These are phyloP conservation scores for Aristolochia fimbriata DNA, from an alignment of 164 flowering plant genomes.

Conservation along the genomic window DNA sequence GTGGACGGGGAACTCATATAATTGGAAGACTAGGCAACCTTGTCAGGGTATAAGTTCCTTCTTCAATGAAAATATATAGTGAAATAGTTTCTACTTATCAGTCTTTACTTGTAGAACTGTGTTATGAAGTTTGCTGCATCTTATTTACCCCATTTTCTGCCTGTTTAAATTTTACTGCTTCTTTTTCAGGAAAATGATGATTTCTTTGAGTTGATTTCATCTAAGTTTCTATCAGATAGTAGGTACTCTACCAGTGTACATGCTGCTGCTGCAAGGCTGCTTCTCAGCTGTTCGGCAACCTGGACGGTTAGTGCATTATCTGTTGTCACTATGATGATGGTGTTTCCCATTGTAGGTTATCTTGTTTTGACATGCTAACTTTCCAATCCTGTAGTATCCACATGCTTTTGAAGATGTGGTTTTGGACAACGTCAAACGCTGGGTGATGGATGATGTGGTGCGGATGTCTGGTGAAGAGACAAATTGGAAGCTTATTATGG, in stretches of 20 bases:
- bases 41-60: constrained; percentile 39
- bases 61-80: too few species aligned
- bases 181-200: constrained; percentile 88
- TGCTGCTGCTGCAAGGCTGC: constrained; percentile 81
- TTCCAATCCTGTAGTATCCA: constrained; percentile 55
- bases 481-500: constrained; percentile 30
- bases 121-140: too few species aligned
- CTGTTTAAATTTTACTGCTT: too few species aligned
- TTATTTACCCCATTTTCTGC: too few species aligned
- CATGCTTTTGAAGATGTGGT: constrained; percentile 78
- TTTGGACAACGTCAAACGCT: constrained; percentile 58
- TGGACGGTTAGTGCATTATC: constrained; percentile 50
- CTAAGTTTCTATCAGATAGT: constrained; percentile 55
- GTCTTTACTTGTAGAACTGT: too few species aligned
- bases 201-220: constrained; percentile 82
- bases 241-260: constrained; percentile 54
- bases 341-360: too few species aligned
- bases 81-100: too few species aligned
- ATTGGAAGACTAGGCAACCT: constrained; percentile 71
- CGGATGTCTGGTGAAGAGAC: constrained; percentile 33
- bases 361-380: too few species aligned
- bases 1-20: constrained; percentile 64
- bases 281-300: constrained; percentile 61
- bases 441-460: constrained; percentile 72
- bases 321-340: neutral